A percentile compares a stretch with the other conserved stretches of the same genome.
These are phyloP conservation scores for Fusarium nodosum DNA, from an alignment of 2,329 filamentous ascomycete genomes.

Conservation along the genomic window DNA sequence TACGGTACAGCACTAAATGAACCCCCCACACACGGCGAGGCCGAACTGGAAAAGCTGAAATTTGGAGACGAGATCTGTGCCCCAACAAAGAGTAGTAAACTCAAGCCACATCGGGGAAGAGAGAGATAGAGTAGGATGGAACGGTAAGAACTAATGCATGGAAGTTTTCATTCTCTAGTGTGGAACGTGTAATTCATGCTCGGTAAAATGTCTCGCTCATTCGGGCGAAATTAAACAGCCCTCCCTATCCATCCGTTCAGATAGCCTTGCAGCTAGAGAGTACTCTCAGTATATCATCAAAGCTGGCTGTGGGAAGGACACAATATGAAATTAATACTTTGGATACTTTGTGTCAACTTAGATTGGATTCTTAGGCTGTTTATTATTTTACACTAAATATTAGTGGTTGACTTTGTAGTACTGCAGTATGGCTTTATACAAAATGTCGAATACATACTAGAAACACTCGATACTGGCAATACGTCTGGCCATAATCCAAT, in stretches of 20 bases:
- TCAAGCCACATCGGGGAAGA: not conserved
- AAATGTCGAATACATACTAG: not conserved
- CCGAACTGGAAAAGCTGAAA: conserved; percentile 45
- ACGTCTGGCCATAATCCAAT: not conserved
- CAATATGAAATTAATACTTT: not conserved
- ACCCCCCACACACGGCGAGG: conserved; percentile 41
- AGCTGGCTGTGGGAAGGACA: not conserved
- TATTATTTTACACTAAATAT: not conserved
- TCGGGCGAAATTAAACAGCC: not conserved
- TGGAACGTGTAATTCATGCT: conserved; percentile 10
- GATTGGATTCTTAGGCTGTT: not conserved
- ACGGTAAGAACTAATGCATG: conserved; percentile 9
- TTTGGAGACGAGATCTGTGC: conserved; percentile 12
- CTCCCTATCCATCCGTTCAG: not conserved
- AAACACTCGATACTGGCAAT: not conserved
- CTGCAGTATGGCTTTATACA: not conserved
- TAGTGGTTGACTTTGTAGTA: not conserved
- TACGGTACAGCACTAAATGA: not conserved
- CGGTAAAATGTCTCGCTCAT: conserved; percentile 11
- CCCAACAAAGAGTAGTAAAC: not conserved
- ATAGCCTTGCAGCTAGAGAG: not conserved
- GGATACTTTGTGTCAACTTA: not conserved
- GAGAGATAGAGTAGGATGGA: not conserved
- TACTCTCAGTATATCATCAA: not conserved
- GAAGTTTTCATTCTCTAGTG: conserved; percentile 12